phyloP scores from a whole-genome alignment of 1,284 basidiomycete genomes.

The Cryptococcus hybrid region DNA sequence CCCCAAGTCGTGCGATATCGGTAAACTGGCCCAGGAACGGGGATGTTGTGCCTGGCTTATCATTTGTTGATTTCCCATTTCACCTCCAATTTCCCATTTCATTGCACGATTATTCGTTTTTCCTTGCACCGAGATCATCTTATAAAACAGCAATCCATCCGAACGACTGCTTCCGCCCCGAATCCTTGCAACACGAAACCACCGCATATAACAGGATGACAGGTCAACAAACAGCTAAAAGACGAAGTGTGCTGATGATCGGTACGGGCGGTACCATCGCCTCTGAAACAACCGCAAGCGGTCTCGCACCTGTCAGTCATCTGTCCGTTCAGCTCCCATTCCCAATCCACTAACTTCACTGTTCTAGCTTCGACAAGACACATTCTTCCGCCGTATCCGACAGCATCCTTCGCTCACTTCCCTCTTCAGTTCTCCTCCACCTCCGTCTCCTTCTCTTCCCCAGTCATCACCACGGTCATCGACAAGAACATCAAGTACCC shows the following conservation, averaged over 20 bases:
- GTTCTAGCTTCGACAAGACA: slow-evolving; percentile 35
- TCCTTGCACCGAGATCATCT: too few relatives aligned
- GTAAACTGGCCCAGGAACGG: too few relatives aligned
- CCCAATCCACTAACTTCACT: not conserved
- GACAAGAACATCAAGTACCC: slow-evolving; percentile 36
- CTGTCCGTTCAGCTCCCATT: not conserved
- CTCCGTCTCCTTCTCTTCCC: slow-evolving; percentile 16
- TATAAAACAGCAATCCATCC: not conserved
- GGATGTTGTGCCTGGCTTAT: not conserved
- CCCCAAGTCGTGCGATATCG: too few relatives aligned
- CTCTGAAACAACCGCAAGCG: slow-evolving; percentile 36
- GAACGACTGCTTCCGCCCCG: not conserved
- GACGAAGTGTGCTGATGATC: slow-evolving; percentile 31
- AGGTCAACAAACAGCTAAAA: not conserved
- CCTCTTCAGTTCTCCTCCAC: slow-evolving; percentile 5
- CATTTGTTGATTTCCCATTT: slow-evolving; percentile 11
- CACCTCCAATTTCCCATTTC: slow-evolving; percentile 4
- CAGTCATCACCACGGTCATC: slow-evolving; percentile 20
- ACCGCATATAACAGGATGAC: not conserved
- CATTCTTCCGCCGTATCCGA: slow-evolving; percentile 44
- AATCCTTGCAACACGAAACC: not conserved
- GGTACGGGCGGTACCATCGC: slow-evolving; percentile 48
- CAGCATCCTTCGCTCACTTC: slow-evolving; percentile 41
- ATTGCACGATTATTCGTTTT: not conserved
- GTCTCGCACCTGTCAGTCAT: slow-evolving; percentile 33